Conservation (phyloP, 164 flowering plant genomes). For the Kingdonia uniflora region DNA sequence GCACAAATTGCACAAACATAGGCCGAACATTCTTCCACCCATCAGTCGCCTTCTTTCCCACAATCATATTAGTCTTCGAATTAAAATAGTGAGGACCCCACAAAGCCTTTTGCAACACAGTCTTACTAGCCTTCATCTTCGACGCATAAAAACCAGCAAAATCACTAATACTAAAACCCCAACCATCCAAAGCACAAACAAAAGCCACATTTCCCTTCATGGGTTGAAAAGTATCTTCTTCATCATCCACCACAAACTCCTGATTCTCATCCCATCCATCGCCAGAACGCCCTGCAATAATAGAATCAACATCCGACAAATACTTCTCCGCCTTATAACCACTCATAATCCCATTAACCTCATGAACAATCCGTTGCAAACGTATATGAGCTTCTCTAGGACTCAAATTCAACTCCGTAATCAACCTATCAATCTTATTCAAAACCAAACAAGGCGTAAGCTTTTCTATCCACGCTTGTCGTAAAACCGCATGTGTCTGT, state of each 20-base stretch:
- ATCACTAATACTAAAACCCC: slow-evolving; percentile 68
- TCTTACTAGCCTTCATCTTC: slow-evolving; percentile 54
- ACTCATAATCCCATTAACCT: slow-evolving; percentile 81
- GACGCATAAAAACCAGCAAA: slow-evolving; percentile 76
- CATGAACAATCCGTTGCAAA: slow-evolving; percentile 64
- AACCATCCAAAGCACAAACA: slow-evolving; percentile 90
- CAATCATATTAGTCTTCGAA: slow-evolving; percentile 71
- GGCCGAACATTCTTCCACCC: slow-evolving; percentile 39
- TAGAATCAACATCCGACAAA: slow-evolving; percentile 75
- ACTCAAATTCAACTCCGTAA: slow-evolving; percentile 56
- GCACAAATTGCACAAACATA: slow-evolving; percentile 86
- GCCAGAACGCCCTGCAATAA: slow-evolving; percentile 37
- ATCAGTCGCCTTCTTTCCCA: slow-evolving; percentile 59
- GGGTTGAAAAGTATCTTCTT: slow-evolving; percentile 81
- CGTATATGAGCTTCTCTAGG: slow-evolving; percentile 69
- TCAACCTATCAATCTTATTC: slow-evolving; percentile 82
- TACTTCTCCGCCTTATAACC: slow-evolving; percentile 79
- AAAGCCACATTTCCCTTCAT: slow-evolving; percentile 91
- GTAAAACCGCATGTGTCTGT: slow-evolving; percentile 86
- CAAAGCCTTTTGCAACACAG: slow-evolving; percentile 47
- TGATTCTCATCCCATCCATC: slow-evolving; percentile 31
- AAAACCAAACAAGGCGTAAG: slow-evolving; percentile 73
- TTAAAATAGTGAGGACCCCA: slow-evolving; percentile 77
- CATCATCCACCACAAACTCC: slow-evolving; percentile 72
- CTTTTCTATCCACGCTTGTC: slow-evolving; percentile 88